phyloP scores from a whole-genome alignment of 768 basidiomycete genomes.

The Boletus insuetus region DNA sequence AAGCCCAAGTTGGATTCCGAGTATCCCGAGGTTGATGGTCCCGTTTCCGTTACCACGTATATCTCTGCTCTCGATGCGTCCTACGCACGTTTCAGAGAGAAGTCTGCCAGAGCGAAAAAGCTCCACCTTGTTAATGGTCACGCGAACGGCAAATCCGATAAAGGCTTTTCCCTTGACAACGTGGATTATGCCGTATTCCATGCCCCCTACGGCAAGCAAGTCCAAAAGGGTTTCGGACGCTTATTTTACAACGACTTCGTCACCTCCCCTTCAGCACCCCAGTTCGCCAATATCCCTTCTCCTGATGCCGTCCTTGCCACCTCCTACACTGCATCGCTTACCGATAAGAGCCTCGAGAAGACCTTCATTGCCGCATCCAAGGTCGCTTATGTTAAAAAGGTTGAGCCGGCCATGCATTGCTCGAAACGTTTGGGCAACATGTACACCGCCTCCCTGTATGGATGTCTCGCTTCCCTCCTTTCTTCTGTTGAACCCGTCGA shows the following conservation, averaged over 20 bases:
- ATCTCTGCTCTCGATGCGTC: conserved; percentile 89
- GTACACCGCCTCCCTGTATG: conserved; percentile 97
- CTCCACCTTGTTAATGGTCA: conserved; percentile 34
- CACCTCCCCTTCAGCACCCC: conserved; percentile 62
- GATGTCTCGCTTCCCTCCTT: conserved; percentile 86
- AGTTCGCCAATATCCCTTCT: conserved; percentile 67
- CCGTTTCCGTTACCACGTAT: conserved; percentile 93
- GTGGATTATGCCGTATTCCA: conserved; percentile 97
- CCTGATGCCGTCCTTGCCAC: conserved; percentile 68
- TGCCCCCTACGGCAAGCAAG: conserved; percentile 98
- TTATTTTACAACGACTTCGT: conserved; percentile 93
- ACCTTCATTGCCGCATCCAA: conserved; percentile 83
- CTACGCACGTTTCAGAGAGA: conserved; percentile 81
- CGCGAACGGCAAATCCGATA: conserved; percentile 32
- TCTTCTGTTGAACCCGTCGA: conserved; percentile 67
- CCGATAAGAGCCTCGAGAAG: conserved; percentile 96
- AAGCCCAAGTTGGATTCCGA: conserved; percentile 95
- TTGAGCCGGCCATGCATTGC: conserved; percentile 81
- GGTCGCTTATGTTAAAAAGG: conserved; percentile 66
- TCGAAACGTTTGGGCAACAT: conserved; percentile 95
- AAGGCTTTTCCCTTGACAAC: conserved; percentile 68
- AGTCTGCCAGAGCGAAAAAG: conserved; percentile 67
- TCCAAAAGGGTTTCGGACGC: conserved; percentile 94
- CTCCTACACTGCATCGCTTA: conserved; percentile 70
- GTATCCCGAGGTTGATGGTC: conserved; percentile 97